A percentile compares a stretch with the other conserved stretches of the same genome.
These are phyloP conservation scores for Pleurotus ostreatus DNA, from an alignment of 768 basidiomycete genomes.

Conservation along the genomic window DNA sequence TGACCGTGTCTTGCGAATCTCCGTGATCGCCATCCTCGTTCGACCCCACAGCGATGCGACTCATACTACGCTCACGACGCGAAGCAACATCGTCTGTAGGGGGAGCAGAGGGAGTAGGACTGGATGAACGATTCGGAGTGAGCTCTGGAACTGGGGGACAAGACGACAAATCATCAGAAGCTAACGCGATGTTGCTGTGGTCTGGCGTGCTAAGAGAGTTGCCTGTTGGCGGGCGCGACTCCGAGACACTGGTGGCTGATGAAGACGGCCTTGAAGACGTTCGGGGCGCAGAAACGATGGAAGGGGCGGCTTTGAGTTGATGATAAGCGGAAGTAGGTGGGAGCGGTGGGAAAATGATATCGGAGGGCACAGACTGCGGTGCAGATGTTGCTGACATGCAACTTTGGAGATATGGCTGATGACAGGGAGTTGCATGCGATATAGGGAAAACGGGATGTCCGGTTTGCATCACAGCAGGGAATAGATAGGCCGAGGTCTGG, in stretches of 20 bases:
- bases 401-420: conserved; percentile 71
- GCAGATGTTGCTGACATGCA: conserved; percentile 42
- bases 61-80: conserved; percentile 15
- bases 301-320: conserved; percentile 15
- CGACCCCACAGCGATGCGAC: conserved; percentile 13
- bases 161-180: conserved; percentile 1
- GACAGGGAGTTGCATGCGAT: conserved; percentile 51
- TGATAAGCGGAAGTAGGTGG: conserved; percentile 39
- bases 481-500: conserved; percentile 17
- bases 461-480: conserved; percentile 22
- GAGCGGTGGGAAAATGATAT: conserved; percentile 71
- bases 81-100: conserved; percentile 34
- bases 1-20: conserved; percentile 19
- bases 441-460: conserved; percentile 41
- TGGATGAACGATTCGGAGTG: conserved; percentile 62
- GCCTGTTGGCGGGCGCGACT: too few relatives aligned
- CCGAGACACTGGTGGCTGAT: not conserved
- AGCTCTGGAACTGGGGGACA: conserved; percentile 50
- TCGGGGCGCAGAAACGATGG: conserved; percentile 21
- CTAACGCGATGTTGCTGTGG: not conserved
- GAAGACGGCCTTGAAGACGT: conserved; percentile 6
- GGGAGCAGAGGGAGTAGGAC: conserved; percentile 43
- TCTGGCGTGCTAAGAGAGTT: too few relatives aligned
- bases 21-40: conserved; percentile 24
- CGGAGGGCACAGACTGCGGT: conserved; percentile 41